Percentiles rank a stretch among this genome's conserved stretches.
Evolutionary conservation across 169 alveolate species (phyloP).

Genomic region (Plasmodium sp.): DNA sequence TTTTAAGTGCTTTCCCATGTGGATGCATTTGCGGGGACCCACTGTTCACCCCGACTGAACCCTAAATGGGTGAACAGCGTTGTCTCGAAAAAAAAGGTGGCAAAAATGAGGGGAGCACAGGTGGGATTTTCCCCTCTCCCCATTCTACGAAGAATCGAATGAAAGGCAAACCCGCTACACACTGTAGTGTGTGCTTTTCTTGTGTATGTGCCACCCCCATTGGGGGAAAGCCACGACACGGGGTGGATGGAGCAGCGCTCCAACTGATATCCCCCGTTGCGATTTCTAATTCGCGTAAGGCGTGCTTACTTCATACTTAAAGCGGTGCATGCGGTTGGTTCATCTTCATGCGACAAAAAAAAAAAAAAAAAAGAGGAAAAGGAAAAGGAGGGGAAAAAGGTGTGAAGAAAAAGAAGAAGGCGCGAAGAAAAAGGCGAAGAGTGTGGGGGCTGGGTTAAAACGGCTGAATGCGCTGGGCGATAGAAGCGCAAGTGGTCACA

Average conservation of each 20-base stretch:
- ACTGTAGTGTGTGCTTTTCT: background rate
- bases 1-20: background rate
- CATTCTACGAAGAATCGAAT: background rate
- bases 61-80: background rate
- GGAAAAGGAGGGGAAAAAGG: background rate
- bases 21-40: background rate
- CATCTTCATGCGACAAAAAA: background rate
- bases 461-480: background rate
- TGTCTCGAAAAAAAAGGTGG: background rate
- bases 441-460: background rate
- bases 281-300: background rate
- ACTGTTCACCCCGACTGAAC: background rate
- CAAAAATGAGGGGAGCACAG: background rate
- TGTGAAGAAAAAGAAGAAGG: background rate
- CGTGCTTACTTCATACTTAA: conserved; percentile 4
- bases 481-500: background rate
- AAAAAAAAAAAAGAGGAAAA: background rate
- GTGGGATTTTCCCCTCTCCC: background rate
- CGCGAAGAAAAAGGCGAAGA: background rate
- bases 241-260: background rate
- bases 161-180: background rate
- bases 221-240: background rate
- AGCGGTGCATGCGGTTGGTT: conserved; percentile 6
- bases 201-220: background rate
- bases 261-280: background rate